These are phyloP conservation scores for Lipomyces oligophaga DNA, from an alignment of 805 yeast genomes.

Conservation along the genomic window DNA sequence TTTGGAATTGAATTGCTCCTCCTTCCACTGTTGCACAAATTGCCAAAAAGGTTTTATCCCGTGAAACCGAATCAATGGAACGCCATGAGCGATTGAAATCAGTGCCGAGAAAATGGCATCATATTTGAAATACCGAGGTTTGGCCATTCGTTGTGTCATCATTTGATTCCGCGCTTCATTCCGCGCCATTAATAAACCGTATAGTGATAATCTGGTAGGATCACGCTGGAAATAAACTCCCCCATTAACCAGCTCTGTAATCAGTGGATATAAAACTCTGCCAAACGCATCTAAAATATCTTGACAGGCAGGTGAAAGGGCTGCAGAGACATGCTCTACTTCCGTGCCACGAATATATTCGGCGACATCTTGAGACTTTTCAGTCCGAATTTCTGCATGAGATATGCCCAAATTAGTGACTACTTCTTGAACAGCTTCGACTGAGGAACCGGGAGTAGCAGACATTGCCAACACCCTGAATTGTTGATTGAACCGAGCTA, in stretches of 20 bases:
- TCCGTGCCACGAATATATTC: constrained; percentile 70
- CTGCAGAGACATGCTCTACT: constrained; percentile 57
- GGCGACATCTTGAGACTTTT: constrained; percentile 72
- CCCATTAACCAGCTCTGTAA: constrained; percentile 56
- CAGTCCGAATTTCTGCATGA: constrained; percentile 79
- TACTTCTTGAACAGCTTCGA: constrained; percentile 84
- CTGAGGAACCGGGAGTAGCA: constrained; percentile 90
- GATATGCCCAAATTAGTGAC: constrained; percentile 71
- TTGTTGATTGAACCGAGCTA: constrained; percentile 59
- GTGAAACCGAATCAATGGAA: constrained; percentile 60
- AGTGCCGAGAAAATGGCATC: constrained; percentile 49
- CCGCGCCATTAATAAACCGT: constrained; percentile 65
- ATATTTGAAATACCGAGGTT: constrained; percentile 7
- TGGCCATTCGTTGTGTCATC: neutral
- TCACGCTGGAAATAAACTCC: constrained; percentile 62
- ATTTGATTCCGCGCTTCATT: constrained; percentile 3
- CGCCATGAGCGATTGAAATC: constrained; percentile 60
- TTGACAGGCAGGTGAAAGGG: constrained; percentile 51
- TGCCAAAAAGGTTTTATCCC: constrained; percentile 75
- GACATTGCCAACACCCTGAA: constrained; percentile 81
- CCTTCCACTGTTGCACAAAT: constrained; percentile 46
- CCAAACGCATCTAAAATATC: constrained; percentile 54
- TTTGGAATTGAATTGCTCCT: neutral
- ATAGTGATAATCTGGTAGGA: constrained; percentile 65
- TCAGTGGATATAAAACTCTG: constrained; percentile 62